Base-by-base conservation (phyloP, 805 yeast genomes). In the Wickerhamiella hasegawae region DNA sequence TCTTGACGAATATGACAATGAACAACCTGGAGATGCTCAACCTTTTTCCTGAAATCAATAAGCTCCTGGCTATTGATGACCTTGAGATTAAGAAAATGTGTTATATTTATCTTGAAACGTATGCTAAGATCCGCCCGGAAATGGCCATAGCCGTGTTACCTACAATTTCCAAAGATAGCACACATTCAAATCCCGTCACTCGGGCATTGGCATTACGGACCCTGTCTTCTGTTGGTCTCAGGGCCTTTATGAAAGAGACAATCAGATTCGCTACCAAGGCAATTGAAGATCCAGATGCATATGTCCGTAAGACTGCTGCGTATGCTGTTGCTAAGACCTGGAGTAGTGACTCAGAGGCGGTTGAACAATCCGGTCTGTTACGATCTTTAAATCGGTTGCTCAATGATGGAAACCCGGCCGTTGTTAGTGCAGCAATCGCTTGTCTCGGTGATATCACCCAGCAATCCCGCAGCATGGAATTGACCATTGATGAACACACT, bases 1-100 rank as follows among this genome's bases (percentile, higher is more conserved):
- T 83, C 19, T 64, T 85, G 5, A 87, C 94, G 29, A 85, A 84
- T 54, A 67, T 83, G 55, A 76, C 92, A 4, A 65, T 83, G 56
- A 83, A 84, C 33, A 82, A 81, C 53, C 67, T 67, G 37, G 95
- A 87, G 49, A 71, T 84, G 70, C 63, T 72, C 9, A 53, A 58
- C 15, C 52, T 87, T 36, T 69, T 76, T 48, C 73, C 75, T 1
- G 92, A 81, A 34, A 66, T 82, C 5, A 59, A 78, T 48, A 60
- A 62, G 31, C 56, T 63, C 38, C 61, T 66, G 53, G 46, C 38
- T 20, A 46, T 49, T 41, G 67, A 66, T 44, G 93, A 82, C 55
- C 39, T 73, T 21, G 92, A 80, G 44, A 62, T 76, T 35, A 71
- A 80, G 49, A 68, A 77, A 41, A 63, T 82, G 60, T 75, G 85